These are phyloP conservation scores for Vaccinium macrocarpon DNA, from an alignment of 148 eudicot genomes.

Conservation along the genomic window DNA sequence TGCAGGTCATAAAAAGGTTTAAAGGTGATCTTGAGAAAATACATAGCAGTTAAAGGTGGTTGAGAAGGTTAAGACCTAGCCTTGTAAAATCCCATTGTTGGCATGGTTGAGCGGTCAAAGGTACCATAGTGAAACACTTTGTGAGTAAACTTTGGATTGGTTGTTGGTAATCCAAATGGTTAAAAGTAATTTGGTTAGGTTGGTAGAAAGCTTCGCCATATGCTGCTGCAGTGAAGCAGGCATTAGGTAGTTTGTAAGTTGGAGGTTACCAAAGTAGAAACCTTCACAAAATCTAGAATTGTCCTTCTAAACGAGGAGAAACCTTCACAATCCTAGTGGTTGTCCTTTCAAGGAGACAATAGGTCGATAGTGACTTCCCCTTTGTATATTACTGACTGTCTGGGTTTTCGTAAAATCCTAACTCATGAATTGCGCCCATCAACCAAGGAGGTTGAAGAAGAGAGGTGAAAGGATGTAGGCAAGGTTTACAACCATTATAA, in stretches of 20 bases:
- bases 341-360: not conserved
- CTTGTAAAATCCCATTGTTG: not conserved
- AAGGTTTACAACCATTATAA: not conserved
- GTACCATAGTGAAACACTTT: not conserved
- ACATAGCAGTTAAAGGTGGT: not conserved
- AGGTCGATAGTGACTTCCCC: not conserved
- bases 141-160: not conserved
- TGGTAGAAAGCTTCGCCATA: no score
- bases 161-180: not conserved
- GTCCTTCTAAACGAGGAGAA: not conserved
- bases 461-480: not conserved
- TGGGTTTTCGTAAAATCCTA: not conserved
- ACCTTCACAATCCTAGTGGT: not conserved
- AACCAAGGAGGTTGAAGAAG: slow-evolving; percentile 4
- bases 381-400: not conserved
- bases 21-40: not conserved
- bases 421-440: not conserved
- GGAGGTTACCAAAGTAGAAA: not conserved
- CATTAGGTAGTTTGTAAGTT: no score
- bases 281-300: not conserved
- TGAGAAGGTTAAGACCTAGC: not conserved
- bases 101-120: not conserved
- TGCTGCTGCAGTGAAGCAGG: no score
- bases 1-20: not conserved
- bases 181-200: no score